Percentiles rank a stretch among this genome's conserved stretches.
Conservation (phyloP, 768 basidiomycete species). For the Leccinum fibrillosum region DNA sequence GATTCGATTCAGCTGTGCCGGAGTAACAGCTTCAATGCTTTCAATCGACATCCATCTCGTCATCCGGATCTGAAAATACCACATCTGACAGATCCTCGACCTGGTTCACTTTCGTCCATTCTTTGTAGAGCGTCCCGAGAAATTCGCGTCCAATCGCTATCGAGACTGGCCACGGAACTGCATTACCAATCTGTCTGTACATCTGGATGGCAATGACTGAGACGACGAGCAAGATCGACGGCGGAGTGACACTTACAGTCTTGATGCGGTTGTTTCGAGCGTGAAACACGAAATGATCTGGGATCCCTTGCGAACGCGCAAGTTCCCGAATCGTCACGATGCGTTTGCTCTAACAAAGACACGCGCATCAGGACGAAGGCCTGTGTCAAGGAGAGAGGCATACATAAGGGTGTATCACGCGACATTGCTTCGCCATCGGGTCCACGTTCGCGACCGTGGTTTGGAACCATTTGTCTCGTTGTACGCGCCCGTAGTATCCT, state of each 20-base stretch:
- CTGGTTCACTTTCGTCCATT: conserved; percentile 41
- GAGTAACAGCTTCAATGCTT: neutral
- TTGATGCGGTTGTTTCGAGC: conserved; percentile 50
- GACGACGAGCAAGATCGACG: neutral
- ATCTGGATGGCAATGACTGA: conserved; percentile 41
- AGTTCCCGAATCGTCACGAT: conserved; percentile 74
- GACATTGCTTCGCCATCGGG: conserved; percentile 74
- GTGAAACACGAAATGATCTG: conserved; percentile 67
- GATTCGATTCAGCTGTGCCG: neutral
- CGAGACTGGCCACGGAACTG: conserved; percentile 66
- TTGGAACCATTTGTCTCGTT: conserved; percentile 53
- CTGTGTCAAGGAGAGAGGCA: conserved; percentile 12
- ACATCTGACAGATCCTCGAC: conserved; percentile 26
- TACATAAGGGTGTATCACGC: conserved; percentile 66
- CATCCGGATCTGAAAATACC: conserved; percentile 21
- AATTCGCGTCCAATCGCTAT: conserved; percentile 65
- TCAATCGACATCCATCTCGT: conserved; percentile 34
- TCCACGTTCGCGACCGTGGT: conserved; percentile 79
- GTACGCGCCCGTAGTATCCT: conserved; percentile 61
- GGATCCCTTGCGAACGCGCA: conserved; percentile 80
- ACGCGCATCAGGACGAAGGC: neutral
- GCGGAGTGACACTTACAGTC: conserved; percentile 46
- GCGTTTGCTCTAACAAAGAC: conserved; percentile 53
- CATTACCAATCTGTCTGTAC: conserved; percentile 80
- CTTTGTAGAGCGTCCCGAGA: conserved; percentile 45